Conservation (phyloP, 163 green algal genomes). For the Scenedesmus sp. region DNA sequence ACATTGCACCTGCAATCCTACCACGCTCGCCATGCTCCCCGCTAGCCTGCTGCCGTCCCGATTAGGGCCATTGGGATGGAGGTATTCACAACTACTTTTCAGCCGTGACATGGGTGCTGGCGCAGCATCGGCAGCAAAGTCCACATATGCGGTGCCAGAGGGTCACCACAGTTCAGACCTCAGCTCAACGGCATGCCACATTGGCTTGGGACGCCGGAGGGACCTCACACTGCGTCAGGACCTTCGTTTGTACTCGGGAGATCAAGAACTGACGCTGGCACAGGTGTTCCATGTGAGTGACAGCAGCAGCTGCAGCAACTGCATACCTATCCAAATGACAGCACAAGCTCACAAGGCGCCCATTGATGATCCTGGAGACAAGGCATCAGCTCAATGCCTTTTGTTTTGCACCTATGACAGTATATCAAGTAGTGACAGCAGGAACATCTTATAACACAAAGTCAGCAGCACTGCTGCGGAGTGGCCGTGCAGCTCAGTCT, state of each 20-base stretch:
- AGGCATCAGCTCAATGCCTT: background rate
- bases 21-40: constrained; percentile 2
- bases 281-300: constrained; percentile 79
- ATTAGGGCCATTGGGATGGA: background rate
- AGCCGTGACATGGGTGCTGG: background rate
- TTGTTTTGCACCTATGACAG: background rate
- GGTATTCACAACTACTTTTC: background rate
- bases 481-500: too few species aligned
- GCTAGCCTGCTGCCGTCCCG: background rate
- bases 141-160: constrained; percentile 69
- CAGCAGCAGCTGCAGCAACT: background rate
- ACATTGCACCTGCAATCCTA: background rate
- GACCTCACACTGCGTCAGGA: constrained; percentile 87
- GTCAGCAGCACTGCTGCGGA: background rate
- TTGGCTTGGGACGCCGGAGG: constrained; percentile 81
- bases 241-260: constrained; percentile 71
- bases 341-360: background rate
- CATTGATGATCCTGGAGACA: background rate
- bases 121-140: constrained; percentile 47
- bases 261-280: constrained; percentile 63
- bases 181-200: constrained; percentile 77
- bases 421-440: background rate
- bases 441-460: background rate
- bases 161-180: constrained; percentile 86
- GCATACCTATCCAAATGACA: constrained; percentile 10